phyloP scores from a whole-genome alignment of 495 filamentous ascomycete species.

The Neurospora cerealis region DNA sequence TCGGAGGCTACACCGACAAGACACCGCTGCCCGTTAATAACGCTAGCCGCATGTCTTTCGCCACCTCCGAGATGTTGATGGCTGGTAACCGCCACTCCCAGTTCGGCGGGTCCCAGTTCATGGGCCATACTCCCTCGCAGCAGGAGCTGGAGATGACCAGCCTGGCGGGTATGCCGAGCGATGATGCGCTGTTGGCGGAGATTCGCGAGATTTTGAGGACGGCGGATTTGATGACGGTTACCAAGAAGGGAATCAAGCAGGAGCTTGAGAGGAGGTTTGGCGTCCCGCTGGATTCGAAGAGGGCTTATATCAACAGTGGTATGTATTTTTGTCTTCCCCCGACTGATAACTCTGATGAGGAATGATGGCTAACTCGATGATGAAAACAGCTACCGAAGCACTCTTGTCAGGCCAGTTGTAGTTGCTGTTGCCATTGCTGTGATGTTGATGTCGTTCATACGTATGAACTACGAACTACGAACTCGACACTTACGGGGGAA shows the following conservation, averaged over 20 bases:
- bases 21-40: slow-evolving; percentile 25
- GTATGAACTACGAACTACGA: neutral
- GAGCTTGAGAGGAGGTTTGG: slow-evolving; percentile 88
- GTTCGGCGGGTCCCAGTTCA: slow-evolving; percentile 38
- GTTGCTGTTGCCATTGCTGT: neutral
- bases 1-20: slow-evolving; percentile 12
- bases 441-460: neutral
- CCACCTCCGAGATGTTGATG: slow-evolving; percentile 57
- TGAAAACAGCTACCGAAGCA: slow-evolving; percentile 35
- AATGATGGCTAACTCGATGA: slow-evolving; percentile 1
- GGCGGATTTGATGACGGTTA: slow-evolving; percentile 92
- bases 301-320: slow-evolving; percentile 91
- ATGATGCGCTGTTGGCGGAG: slow-evolving; percentile 86
- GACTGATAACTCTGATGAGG: neutral
- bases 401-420: slow-evolving; percentile 38
- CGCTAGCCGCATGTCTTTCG: slow-evolving; percentile 61
- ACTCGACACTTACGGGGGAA: neutral
- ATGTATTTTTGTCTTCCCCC: slow-evolving; percentile 26
- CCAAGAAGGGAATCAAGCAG: slow-evolving; percentile 94
- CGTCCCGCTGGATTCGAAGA: slow-evolving; percentile 65
- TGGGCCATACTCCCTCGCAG: slow-evolving; percentile 36
- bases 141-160: slow-evolving; percentile 63
- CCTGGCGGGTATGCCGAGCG: slow-evolving; percentile 59
- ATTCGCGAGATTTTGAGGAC: slow-evolving; percentile 86
- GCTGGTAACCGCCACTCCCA: slow-evolving; percentile 31